Percentiles rank a stretch among this genome's conserved stretches.
These are phyloP conservation scores for Globisporangium alternatum DNA, from an alignment of 352 stramenopile genomes.

Conservation along the genomic window DNA sequence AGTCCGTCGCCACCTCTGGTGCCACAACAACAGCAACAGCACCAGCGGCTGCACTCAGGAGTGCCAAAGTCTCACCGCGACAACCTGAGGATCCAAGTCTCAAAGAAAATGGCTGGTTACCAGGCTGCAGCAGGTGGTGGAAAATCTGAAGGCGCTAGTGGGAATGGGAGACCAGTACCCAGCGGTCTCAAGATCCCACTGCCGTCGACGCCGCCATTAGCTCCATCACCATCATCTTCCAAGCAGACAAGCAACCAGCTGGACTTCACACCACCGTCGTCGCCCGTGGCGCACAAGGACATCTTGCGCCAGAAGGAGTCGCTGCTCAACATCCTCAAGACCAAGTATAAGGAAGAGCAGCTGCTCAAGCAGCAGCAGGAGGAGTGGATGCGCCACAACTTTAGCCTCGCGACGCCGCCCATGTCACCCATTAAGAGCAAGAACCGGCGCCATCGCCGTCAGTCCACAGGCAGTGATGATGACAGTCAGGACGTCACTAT, in stretches of 20 bases:
- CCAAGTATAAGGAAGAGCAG: conserved; percentile 61
- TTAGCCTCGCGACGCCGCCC: conserved; percentile 25
- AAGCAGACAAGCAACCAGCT: conserved; percentile 10
- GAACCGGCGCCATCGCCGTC: neutral
- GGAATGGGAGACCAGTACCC: neutral
- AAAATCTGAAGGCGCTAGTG: neutral
- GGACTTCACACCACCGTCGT: conserved; percentile 52
- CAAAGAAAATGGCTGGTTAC: conserved; percentile 67
- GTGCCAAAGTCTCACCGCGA: conserved; percentile 29
- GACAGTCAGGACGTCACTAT: conserved; percentile 4
- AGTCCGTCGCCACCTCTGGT: conserved; percentile 5
- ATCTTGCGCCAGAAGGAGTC: conserved; percentile 59
- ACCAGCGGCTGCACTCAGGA: neutral
- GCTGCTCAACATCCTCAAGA: conserved; percentile 56
- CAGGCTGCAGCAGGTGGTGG: conserved; percentile 4
- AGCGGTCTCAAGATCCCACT: conserved; percentile 14
- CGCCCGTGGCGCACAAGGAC: conserved; percentile 58
- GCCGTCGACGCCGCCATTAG: neutral
- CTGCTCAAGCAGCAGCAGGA: conserved; percentile 71
- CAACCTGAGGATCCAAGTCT: conserved; percentile 72
- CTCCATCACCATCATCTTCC: neutral
- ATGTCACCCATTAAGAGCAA: conserved; percentile 30
- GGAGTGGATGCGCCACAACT: conserved; percentile 60
- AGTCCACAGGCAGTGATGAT: neutral
- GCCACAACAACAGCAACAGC: conserved; percentile 10